Base-by-base conservation (phyloP, 2,329 filamentous ascomycete species). In the Ophiostoma ips region DNA sequence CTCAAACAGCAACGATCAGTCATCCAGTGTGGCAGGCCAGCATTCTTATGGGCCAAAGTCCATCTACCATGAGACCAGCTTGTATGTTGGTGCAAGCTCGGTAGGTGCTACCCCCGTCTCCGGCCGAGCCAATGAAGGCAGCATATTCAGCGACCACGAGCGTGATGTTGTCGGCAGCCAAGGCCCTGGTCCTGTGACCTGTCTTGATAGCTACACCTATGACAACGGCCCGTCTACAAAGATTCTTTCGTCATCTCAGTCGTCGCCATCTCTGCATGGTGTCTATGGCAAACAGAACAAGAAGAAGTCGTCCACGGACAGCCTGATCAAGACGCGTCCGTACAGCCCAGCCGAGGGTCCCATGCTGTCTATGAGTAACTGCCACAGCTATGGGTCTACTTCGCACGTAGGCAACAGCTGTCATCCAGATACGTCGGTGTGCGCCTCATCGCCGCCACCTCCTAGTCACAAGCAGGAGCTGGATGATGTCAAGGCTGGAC, bases 71-170 rank as follows among this genome's bases (percentile, higher is more conserved):
- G 40, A 43, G 3, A 7, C 40, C 7, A 16, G 24, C 10, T 13
- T 31, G 8, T 43, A 30, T 21, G 9, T 38, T 16, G 30, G 36
- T 18, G 3, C 28, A 13, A 4, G n/a, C 13, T 15, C 48, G 21
- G 18, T 30, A n/a, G 11, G 10, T 5, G 11, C n/a, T 5, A 16
- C 35, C 9, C 11, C 21, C 24, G 15, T 31, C 3, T 11, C 40
- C 1, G 24, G 16, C 8, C 40, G 40, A 5, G 24, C 18, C 28
- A 46, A 19, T n/a, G 18, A n/a, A 3, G 44, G 31, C 15, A 33
- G 47, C 6, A 45, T 52, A 8, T 52, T 52, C 10, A 52, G 50
- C n/a, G 50, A 52, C 5, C 50, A 52, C 10, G 50, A 52, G 24
- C 47, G 50, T 5, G 18, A 46, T 16, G 18, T 24, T 12, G 50